A percentile compares a stretch with the other conserved stretches of the same genome.
Conservation (phyloP, 2,329 filamentous ascomycete species). For the Fusarium setosum region DNA sequence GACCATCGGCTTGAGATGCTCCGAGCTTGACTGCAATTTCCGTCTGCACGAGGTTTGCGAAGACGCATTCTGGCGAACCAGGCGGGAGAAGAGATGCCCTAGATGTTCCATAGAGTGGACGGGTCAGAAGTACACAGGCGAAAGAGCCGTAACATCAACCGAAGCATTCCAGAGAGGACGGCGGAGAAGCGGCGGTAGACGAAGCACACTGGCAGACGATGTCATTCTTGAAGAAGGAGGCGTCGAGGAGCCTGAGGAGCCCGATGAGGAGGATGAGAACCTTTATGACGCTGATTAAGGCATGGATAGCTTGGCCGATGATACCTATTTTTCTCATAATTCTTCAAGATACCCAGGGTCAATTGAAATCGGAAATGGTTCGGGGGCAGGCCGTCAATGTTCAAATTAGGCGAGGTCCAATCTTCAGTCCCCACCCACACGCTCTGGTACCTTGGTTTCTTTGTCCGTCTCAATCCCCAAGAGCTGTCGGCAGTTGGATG, state of each 20-base stretch:
- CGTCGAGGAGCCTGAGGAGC: conserved; percentile 39
- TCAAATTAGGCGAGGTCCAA: conserved; percentile 5
- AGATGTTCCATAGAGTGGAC: conserved; percentile 65
- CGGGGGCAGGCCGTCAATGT: conserved; percentile 8
- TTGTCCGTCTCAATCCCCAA: conserved; percentile 4
- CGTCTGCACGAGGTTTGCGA: conserved; percentile 84
- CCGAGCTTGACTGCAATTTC: conserved; percentile 72
- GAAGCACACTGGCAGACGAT: conserved; percentile 50
- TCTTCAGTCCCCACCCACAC: not conserved
- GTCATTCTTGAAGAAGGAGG: conserved; percentile 45
- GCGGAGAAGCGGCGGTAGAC: conserved; percentile 48
- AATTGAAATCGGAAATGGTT: conserved; percentile 16
- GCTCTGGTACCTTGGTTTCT: not conserved
- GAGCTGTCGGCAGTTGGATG: conserved; percentile 23
- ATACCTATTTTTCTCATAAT: conserved; percentile 11
- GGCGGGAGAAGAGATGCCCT: conserved; percentile 72
- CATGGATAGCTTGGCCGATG: not conserved
- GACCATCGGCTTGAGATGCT: conserved; percentile 84
- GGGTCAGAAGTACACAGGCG: conserved; percentile 63
- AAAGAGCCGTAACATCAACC: conserved; percentile 66
- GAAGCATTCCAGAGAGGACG: conserved; percentile 60
- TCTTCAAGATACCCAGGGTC: conserved; percentile 39
- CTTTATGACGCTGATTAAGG: conserved; percentile 28
- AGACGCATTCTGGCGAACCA: conserved; percentile 77
- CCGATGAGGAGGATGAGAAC: conserved; percentile 32